Evolutionary conservation across 495 filamentous ascomycete genomes (phyloP), one percentile per base, ranked within the genome.

Genomic region (Lasiosphaeria miniovina): DNA sequence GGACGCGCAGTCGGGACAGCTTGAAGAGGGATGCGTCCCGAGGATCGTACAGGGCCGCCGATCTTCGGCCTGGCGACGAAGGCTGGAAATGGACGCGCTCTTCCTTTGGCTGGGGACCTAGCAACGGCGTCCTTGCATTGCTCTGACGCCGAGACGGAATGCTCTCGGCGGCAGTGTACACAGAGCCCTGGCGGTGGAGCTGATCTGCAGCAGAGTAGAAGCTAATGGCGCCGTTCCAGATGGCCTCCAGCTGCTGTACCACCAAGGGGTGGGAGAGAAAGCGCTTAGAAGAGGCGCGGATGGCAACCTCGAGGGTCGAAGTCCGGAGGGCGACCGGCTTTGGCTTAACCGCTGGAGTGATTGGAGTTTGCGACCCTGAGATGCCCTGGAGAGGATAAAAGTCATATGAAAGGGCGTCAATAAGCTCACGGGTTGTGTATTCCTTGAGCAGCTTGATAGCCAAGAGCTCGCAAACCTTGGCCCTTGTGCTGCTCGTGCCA

Each of bases 141-240:
- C 65, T 68, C 55, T 73, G 71, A 50, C 68, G 66, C 1, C 70
- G 68, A 11, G 71, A 66, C 53, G 63, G 65, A 56, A 49, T 61
- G 49, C 61, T 63, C 2, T 52, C 55, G 3, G 52, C 24, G 15
- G 57, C 55, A 48, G 54, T 32, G 5, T 24, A 14, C 12, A 40
- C 57, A 0, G 71, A 60, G 5, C 62, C 54, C 51, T 73, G 74
- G 12, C 90, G 86, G 73, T 95, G 91, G 6, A 95, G 76, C 58
- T 83, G 88, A 69, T 96, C 92, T 15, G 90, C 88, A 14, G 86
- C 83, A 5, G 90, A 93, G 73, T 96, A 87, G 68, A 97, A 96
- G 48, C 93, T 91, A 55, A 97, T 90, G 7, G 88, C 93, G 4
- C 93, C 93, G 31, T 90, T 92, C 93, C 93, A 97, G 49, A 97